Evolutionary conservation across 1,284 basidiomycete genomes (phyloP).

Genomic region (Inonotus hispidus): DNA sequence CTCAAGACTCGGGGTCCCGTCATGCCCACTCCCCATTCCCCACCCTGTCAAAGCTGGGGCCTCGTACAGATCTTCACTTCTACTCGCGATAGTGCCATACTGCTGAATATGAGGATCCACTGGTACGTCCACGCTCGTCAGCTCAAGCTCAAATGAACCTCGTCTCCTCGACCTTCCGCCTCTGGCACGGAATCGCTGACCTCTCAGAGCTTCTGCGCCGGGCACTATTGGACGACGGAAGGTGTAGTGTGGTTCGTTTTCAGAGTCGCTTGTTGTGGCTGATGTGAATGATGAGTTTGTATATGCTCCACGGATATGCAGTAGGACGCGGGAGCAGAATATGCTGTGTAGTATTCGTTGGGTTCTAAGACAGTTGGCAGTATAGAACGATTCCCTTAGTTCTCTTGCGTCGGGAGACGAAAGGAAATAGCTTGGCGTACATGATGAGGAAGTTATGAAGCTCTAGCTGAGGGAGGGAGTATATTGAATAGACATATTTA

Average conservation of each 20-base stretch:
- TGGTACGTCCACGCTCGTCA: neutral
- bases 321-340: conserved; percentile 15
- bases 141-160: neutral
- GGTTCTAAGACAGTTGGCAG: neutral
- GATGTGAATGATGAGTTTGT: conserved; percentile 6
- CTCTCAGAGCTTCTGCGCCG: neutral
- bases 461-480: conserved; percentile 5
- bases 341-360: conserved; percentile 17
- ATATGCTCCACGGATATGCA: conserved; percentile 18
- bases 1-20: neutral
- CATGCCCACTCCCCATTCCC: neutral
- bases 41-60: neutral
- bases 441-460: conserved; percentile 15
- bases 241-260: neutral
- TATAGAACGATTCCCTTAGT: neutral
- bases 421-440: neutral
- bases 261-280: neutral
- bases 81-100: neutral
- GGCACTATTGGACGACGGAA: neutral
- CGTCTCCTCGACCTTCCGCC: neutral
- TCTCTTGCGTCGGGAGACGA: neutral
- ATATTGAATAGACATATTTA: neutral
- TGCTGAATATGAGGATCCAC: neutral
- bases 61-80: neutral
- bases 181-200: no score